phyloP scores from a whole-genome alignment of 805 yeast species.

The Pichia eremophila region DNA sequence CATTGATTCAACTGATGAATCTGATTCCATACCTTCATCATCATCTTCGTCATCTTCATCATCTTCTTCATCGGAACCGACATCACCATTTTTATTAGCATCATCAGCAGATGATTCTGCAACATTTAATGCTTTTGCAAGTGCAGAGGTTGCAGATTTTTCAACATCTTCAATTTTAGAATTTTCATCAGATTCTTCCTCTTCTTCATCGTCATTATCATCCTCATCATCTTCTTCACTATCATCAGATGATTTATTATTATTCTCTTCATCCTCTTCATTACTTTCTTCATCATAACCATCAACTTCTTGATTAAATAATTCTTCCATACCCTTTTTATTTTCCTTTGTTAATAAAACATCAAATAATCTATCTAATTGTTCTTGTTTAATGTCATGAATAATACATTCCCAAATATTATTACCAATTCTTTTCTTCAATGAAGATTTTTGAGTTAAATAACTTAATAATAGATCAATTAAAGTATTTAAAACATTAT shows the following conservation, averaged over 20 bases:
- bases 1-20: constrained; percentile 68
- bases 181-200: constrained; percentile 33
- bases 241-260: constrained; percentile 17
- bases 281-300: constrained; percentile 41
- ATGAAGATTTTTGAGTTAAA: constrained; percentile 45
- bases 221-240: constrained; percentile 18
- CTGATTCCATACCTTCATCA: constrained; percentile 40
- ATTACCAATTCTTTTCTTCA: constrained; percentile 49
- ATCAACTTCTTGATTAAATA: constrained; percentile 59
- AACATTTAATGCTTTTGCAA: constrained; percentile 65
- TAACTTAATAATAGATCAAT: constrained; percentile 49
- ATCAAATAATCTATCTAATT: constrained; percentile 43
- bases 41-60: constrained; percentile 27
- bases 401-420: constrained; percentile 41
- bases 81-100: constrained; percentile 29
- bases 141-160: constrained; percentile 46
- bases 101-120: constrained; percentile 29
- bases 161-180: constrained; percentile 25
- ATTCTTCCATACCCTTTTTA: constrained; percentile 64
- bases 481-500: constrained; percentile 16
- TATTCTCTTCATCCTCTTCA: constrained; percentile 25
- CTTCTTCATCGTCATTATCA: constrained; percentile 34
- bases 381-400: constrained; percentile 31
- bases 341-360: constrained; percentile 63
- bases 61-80: constrained; percentile 21